These are phyloP conservation scores for Alliaria petiolata DNA, from an alignment of 345 rosid genomes.

Conservation along the genomic window DNA sequence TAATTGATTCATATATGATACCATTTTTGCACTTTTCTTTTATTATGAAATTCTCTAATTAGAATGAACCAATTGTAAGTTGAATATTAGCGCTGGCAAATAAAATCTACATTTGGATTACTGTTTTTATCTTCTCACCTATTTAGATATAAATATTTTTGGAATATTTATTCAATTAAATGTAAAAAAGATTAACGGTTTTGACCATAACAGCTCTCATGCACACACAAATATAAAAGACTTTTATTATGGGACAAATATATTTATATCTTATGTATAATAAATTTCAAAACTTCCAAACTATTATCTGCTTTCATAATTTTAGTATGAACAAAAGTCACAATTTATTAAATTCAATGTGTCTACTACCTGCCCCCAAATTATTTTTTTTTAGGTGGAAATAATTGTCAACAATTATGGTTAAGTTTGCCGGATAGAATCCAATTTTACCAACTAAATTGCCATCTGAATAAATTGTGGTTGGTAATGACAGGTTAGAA, in stretches of 20 bases:
- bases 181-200: background rate
- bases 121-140: background rate
- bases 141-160: no score
- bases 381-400: conserved; percentile 2
- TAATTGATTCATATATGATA: background rate
- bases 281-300: conserved; percentile 22
- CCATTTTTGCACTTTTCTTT: background rate
- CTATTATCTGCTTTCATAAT: conserved; percentile 12
- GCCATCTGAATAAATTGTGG: background rate
- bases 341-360: background rate
- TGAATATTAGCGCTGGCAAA: background rate
- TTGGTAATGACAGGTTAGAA: background rate
- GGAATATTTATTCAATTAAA: background rate
- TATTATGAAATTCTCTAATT: background rate
- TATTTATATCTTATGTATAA: background rate
- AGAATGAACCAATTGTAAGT: background rate
- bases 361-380: conserved; percentile 19
- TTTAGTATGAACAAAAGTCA: conserved; percentile 13
- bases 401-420: conserved; percentile 21
- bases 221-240: background rate
- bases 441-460: conserved; percentile 8
- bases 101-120: background rate
- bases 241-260: background rate
- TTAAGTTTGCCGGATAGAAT: conserved; percentile 4
- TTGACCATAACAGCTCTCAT: background rate